Base-by-base conservation (phyloP, 768 basidiomycete genomes). In the Tylopilus rubrobrunneus region DNA sequence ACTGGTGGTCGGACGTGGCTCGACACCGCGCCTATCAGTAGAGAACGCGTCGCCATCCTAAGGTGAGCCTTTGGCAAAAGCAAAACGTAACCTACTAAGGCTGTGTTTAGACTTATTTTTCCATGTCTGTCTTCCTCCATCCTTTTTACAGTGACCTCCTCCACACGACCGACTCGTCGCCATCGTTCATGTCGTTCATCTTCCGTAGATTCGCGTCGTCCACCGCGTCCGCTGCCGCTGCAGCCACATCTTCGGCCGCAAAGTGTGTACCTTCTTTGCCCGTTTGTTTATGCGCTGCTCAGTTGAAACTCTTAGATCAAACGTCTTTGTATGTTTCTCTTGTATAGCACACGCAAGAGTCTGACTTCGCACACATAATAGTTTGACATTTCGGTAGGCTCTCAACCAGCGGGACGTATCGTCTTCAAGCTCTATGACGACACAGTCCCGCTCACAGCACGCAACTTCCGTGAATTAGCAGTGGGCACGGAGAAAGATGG, bases 391-490 rank as follows among this genome's bases (percentile, higher is more conserved):
- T 70, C 76, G 2, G 86, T 93, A 67, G 77, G 82, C 68, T 70
- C 71, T 15, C 65, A 77, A 45, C 80, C 83, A 4, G 73, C 80
- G 1, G 89, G 89, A 23, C 83, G 87, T 43, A 82, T 95, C 59
- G 78, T 85, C 27, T 91, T 95, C 81, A 84, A 87, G 70, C 80
- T 95, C 41, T 92, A 80, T 71, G 89, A 93, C 70, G 81, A 86
- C 51, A 76, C 80, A 17, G 89, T 91, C n/a, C 93, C 93, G 50
- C 82, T 79, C 70, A 94, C 92, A 11, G 70, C 87, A 3, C 73
- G 71, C 47, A 92, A 93, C 76, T 94, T 93, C 75, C 85, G 91
- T 50, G 85, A 87, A 65, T 78, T 94, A 44, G 82, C 85, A 8
- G 82, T 84, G 7, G 83, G 82, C 7, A 49, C 55, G 12, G 45